phyloP scores from a whole-genome alignment of 805 yeast genomes.

The Pichia scutulata region DNA sequence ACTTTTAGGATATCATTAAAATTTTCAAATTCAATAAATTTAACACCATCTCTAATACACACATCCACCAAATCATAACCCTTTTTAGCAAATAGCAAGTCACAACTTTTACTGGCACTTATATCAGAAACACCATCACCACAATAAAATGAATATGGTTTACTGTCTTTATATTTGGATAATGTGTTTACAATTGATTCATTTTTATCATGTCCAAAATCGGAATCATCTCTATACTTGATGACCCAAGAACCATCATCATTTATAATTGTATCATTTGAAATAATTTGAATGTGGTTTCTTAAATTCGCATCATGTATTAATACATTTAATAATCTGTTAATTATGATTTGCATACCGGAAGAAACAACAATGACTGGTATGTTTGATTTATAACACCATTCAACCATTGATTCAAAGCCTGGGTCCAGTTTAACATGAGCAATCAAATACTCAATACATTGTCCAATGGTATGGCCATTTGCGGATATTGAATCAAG shows the following conservation, averaged over 20 bases:
- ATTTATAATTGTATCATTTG: conserved; percentile 42
- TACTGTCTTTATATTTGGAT: conserved; percentile 25
- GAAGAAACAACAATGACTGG: conserved; percentile 85
- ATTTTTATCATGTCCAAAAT: conserved; percentile 94
- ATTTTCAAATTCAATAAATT: conserved; percentile 74
- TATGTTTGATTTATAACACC: conserved; percentile 63
- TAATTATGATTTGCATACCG: conserved; percentile 91
- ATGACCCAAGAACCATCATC: conserved; percentile 66
- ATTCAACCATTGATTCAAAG: conserved; percentile 69
- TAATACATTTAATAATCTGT: conserved; percentile 47
- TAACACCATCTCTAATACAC: conserved; percentile 73
- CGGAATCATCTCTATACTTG: conserved; percentile 73
- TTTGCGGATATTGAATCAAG: conserved; percentile 62
- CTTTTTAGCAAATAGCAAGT: conserved; percentile 83
- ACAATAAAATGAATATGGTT: conserved; percentile 77
- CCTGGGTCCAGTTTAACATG: conserved; percentile 84
- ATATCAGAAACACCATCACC: conserved; percentile 98
- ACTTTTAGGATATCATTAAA: conserved; percentile 70
- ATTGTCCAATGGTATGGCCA: conserved; percentile 51
- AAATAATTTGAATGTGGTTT: conserved; percentile 65
- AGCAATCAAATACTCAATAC: conserved; percentile 60
- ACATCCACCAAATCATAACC: conserved; percentile 85
- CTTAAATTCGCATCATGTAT: conserved; percentile 58
- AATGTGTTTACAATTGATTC: conserved; percentile 54
- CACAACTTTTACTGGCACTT: conserved; percentile 92